Base-by-base conservation (phyloP, 2,329 filamentous ascomycete genomes). In the Xylariaceae sp. region DNA sequence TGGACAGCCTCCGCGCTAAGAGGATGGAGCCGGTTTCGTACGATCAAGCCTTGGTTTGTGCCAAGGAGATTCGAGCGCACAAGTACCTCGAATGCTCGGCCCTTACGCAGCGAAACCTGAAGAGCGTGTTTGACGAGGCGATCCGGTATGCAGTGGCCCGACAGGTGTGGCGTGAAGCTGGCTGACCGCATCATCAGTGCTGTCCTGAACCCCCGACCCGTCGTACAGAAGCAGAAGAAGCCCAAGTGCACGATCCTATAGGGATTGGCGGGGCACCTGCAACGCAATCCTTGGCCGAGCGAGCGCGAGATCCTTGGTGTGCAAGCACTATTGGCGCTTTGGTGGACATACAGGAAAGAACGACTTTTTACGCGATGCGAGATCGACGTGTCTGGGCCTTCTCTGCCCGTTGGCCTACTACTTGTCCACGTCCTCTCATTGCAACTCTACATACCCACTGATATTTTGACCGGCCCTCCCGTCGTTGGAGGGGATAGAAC, bases 61-160 rank as follows among this genome's bases (percentile, higher is more conserved):
- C 88, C 43, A 93, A 93, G 68, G 89, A 95, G 53, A 95, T 98
- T 64, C 83, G 79, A 57, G 90, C 92, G 29, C 85, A 92, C 66
- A 96, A 95, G 67, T 98, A 98, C 65, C 75, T 96, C 26, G 92
- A 98, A 66, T 98, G 92, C 67, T 96, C 92, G 33, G 92, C 92
- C 30, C 70, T 98, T 48, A 98, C 92, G 23, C 92, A 96, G 70
- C 75, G 90, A 55, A 95, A 95, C 62, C 65, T 98, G 51, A 98
- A 98, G 80, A 94, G 87, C 53, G 92, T 98, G 31, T 98, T 98
- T 57, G 92, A 98, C 57, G 90, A 95, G 65, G 92, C 92, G 21
- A 98, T 98, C 57, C 82, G 92, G 92, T 96, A 67, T 51, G 81
- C 65, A 24, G 6, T 37, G 48, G 52, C 36, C 53, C 46, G 44